Evolutionary conservation across 192 early-diverging fungal species (phyloP).

Genomic region (Coemansia sp.): DNA sequence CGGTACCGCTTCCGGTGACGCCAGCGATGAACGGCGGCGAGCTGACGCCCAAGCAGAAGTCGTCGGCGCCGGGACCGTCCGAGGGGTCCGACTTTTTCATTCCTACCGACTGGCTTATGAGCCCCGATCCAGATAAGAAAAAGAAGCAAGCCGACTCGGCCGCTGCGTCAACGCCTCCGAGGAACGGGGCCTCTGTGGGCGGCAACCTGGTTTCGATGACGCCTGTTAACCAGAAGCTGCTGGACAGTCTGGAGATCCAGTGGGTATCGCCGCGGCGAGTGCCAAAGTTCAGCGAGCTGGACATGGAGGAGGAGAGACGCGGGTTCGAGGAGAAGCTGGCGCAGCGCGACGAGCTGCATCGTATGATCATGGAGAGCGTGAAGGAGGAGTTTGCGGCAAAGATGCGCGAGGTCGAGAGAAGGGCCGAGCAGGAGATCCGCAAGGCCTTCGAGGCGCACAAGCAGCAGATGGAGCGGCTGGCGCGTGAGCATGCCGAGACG

Average conservation of each 20-base stretch:
- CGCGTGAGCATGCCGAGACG: constrained; percentile 30
- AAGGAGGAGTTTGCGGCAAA: constrained; percentile 43
- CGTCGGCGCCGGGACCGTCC: background rate
- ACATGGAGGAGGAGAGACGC: constrained; percentile 27
- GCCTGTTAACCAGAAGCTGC: constrained; percentile 43
- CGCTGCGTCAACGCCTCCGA: constrained; percentile 12
- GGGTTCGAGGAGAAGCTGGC: constrained; percentile 33
- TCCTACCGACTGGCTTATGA: constrained; percentile 52
- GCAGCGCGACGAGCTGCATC: constrained; percentile 40
- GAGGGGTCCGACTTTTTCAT: constrained; percentile 30
- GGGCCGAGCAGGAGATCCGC: constrained; percentile 32
- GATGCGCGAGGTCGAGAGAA: constrained; percentile 36
- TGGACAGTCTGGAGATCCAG: constrained; percentile 49
- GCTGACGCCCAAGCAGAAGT: constrained; percentile 3
- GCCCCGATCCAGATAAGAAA: constrained; percentile 16
- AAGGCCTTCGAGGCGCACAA: constrained; percentile 34
- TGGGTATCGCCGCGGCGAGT: constrained; percentile 48
- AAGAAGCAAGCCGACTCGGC: background rate
- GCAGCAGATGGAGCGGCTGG: constrained; percentile 24
- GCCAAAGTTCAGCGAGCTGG: constrained; percentile 48
- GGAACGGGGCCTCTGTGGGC: constrained; percentile 1
- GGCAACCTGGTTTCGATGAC: constrained; percentile 41
- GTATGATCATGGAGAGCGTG: constrained; percentile 39
- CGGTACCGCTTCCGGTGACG: constrained; percentile 44
- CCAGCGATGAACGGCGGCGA: constrained; percentile 21